phyloP scores from a whole-genome alignment of 192 early-diverging fungal genomes.

The Martensiomyces pterosporus region DNA sequence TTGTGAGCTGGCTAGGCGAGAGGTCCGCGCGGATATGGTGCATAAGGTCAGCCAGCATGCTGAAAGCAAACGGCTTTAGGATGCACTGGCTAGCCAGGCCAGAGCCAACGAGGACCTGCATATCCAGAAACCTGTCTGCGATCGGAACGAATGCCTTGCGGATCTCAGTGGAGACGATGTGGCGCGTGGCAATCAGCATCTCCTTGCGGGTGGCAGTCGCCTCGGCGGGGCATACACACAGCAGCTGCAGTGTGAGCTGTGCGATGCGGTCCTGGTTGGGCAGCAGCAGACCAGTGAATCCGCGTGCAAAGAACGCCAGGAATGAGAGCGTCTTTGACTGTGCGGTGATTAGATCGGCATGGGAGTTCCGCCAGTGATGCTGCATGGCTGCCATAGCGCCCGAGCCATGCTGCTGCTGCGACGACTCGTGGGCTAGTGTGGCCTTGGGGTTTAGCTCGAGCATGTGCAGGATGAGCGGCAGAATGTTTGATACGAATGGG shows the following conservation, averaged over 20 bases:
- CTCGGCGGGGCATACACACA: constrained; percentile 93
- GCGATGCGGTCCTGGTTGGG: constrained; percentile 82
- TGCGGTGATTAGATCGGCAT: constrained; percentile 81
- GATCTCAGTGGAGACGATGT: constrained; percentile 92
- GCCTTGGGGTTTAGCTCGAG: constrained; percentile 51
- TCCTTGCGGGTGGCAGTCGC: constrained; percentile 92
- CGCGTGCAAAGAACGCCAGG: constrained; percentile 89
- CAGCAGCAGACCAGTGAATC: constrained; percentile 63
- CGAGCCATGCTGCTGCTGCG: constrained; percentile 4
- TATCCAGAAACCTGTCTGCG: constrained; percentile 90
- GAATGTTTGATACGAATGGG: constrained; percentile 76
- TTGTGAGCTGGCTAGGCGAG: constrained; percentile 70
- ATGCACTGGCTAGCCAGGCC: constrained; percentile 93
- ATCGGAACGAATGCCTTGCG: constrained; percentile 82
- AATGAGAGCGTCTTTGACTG: constrained; percentile 99
- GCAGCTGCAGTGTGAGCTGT: constrained; percentile 78
- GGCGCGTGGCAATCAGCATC: constrained; percentile 88
- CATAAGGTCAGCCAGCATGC: constrained; percentile 92
- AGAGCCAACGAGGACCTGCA: constrained; percentile 87
- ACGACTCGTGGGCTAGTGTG: not conserved
- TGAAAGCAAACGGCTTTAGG: constrained; percentile 86
- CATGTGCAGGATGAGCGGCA: constrained; percentile 77
- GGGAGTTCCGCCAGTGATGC: constrained; percentile 49
- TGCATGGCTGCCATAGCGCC: constrained; percentile 16
- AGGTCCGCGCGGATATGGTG: constrained; percentile 90